Percentiles rank a stretch among this genome's conserved stretches.
Conservation (phyloP, 2,329 filamentous ascomycete species). For the Fusarium sp. region DNA sequence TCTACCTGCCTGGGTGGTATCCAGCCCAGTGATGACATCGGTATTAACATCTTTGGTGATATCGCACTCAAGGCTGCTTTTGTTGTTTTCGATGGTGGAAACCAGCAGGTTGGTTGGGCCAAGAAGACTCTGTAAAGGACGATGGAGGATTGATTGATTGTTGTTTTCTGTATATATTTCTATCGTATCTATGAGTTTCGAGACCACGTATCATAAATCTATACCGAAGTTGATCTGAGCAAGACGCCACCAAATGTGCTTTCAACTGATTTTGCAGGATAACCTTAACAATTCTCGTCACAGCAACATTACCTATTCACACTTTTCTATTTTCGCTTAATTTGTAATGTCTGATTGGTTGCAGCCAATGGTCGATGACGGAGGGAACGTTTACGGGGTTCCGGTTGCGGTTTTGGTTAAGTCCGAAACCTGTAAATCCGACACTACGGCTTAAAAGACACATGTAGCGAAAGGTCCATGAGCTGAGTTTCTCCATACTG, state of each 20-base stretch:
- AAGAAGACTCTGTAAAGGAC: conserved; percentile 21
- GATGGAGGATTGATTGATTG: not conserved
- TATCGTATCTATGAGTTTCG: not conserved
- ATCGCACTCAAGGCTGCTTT: conserved; percentile 71
- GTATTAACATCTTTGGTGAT: conserved; percentile 70
- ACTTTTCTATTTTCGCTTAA: rapidly evolving
- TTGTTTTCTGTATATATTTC: not conserved
- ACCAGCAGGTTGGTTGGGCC: conserved; percentile 39
- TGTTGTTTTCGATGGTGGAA: conserved; percentile 63
- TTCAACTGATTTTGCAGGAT: not conserved
- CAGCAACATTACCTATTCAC: no score
- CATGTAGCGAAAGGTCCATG: not conserved
- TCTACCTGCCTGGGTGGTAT: conserved; percentile 75
- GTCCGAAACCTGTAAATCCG: conserved; percentile 1
- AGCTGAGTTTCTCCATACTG: no score
- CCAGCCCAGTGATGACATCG: conserved; percentile 61
- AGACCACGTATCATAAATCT: not conserved
- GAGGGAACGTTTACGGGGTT: not conserved
- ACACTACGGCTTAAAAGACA: not conserved
- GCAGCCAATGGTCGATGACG: not conserved
- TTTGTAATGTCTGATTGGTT: rapidly evolving
- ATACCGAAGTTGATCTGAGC: not conserved
- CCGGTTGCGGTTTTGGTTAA: not conserved
- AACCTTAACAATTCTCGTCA: no score
- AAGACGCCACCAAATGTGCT: not conserved